A percentile compares a stretch with the other conserved stretches of the same genome.
Conservation (phyloP, 176 grass and related monocot genomes). For the Stipa capillata region DNA sequence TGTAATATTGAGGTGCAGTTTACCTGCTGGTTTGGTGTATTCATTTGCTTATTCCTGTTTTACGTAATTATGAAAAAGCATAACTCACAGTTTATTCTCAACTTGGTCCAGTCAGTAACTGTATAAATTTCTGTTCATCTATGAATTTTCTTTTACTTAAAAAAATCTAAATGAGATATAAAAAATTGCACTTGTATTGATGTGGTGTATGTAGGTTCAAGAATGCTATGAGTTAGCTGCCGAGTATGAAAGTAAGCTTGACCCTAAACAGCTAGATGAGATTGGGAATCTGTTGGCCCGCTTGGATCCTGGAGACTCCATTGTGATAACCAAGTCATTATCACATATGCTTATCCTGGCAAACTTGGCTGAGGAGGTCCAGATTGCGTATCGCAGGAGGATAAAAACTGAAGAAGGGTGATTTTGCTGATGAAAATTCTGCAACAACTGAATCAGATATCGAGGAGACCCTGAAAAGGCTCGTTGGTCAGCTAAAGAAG, state of each 20-base stretch:
- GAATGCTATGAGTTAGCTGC: conserved; percentile 92
- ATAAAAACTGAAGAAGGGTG: conserved; percentile 86
- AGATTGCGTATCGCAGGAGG: conserved; percentile 80
- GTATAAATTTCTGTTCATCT: neutral
- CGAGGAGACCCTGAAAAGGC: conserved; percentile 80
- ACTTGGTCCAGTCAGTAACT: neutral
- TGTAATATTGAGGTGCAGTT: neutral
- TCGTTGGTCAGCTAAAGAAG: conserved; percentile 63
- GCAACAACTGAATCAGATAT: conserved; percentile 87
- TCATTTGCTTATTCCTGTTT: neutral
- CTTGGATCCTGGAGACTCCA: conserved; percentile 81
- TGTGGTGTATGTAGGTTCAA: conserved; percentile 63
- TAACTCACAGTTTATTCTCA: neutral
- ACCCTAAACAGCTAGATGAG: conserved; percentile 60
- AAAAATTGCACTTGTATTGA: neutral
- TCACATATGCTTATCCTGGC: conserved; percentile 95
- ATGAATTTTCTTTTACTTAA: neutral
- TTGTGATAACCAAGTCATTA: conserved; percentile 75
- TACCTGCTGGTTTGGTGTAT: neutral
- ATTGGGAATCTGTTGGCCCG: conserved; percentile 61
- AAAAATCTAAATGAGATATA: neutral
- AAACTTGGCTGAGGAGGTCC: conserved; percentile 94
- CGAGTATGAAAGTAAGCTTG: conserved; percentile 69
- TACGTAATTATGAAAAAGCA: no score
- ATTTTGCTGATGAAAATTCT: conserved; percentile 87